phyloP scores from a whole-genome alignment of 805 yeast genomes.

The Nakazawaea holstii region DNA sequence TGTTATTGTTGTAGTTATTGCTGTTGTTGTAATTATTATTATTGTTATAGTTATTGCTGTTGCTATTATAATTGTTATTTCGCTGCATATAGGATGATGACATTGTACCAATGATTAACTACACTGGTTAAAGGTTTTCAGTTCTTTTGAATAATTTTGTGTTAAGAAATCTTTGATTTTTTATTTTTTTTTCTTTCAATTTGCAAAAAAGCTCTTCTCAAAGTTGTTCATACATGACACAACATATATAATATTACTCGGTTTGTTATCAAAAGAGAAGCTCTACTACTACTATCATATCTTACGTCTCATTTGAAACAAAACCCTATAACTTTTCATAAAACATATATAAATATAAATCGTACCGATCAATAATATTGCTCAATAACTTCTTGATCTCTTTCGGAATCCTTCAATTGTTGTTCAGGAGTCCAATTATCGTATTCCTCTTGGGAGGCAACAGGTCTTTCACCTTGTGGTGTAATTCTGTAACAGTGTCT shows the following conservation, averaged over 20 bases:
- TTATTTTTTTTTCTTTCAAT: too few relatives aligned
- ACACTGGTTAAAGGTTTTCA: neutral
- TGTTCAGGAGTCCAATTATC: slow-evolving; percentile 25
- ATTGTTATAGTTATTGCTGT: neutral
- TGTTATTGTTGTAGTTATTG: neutral
- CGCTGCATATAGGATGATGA: neutral
- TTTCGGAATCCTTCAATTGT: slow-evolving; percentile 12
- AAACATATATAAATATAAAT: neutral
- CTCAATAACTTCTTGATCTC: slow-evolving; percentile 3
- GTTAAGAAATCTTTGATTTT: neutral
- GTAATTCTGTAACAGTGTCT: slow-evolving; percentile 76
- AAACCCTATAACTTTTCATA: too few relatives aligned
- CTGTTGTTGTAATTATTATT: neutral
- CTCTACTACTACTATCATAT: too few relatives aligned
- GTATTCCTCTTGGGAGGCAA: slow-evolving; percentile 25
- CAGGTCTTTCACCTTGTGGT: slow-evolving; percentile 68
- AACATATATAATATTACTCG: too few relatives aligned
- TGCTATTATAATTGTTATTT: neutral
- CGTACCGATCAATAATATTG: neutral
- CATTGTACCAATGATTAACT: neutral
- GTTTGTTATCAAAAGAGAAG: too few relatives aligned
- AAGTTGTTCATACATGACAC: neutral
- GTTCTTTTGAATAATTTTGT: neutral
- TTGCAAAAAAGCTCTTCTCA: too few relatives aligned
- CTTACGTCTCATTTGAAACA: too few relatives aligned